Conservation (phyloP, 495 filamentous ascomycete genomes). For the Glonium stellatum region DNA sequence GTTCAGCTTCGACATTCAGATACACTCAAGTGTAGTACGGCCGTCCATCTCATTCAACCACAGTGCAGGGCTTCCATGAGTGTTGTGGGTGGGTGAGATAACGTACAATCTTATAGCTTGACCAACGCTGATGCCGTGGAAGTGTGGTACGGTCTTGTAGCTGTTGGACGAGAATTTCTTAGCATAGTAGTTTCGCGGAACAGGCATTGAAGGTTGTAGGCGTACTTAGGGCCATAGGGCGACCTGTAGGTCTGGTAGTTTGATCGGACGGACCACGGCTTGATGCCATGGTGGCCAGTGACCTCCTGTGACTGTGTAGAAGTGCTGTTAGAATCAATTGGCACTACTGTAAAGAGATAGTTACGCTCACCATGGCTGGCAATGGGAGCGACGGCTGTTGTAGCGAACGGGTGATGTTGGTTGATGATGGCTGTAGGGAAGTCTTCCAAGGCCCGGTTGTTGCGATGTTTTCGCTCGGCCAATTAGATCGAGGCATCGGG, state of each 20-base stretch:
- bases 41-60: too few relatives aligned
- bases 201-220: background rate
- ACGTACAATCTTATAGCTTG: conserved; percentile 47
- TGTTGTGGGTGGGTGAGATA: conserved; percentile 1
- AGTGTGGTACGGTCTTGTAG: conserved; percentile 45
- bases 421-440: too few relatives aligned
- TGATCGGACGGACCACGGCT: conserved; percentile 23
- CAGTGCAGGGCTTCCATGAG: too few relatives aligned
- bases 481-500: too few relatives aligned
- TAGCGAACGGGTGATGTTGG: too few relatives aligned
- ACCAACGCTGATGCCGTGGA: conserved; percentile 46
- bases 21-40: too few relatives aligned
- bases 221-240: conserved; percentile 30
- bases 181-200: background rate
- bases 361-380: too few relatives aligned
- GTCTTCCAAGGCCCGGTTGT: too few relatives aligned
- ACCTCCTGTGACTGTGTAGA: background rate
- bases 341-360: too few relatives aligned
- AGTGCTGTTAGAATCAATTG: background rate
- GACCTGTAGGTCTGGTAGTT: conserved; percentile 31
- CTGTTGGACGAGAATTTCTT: conserved; percentile 31
- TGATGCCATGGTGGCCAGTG: conserved; percentile 11
- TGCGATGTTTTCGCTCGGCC: too few relatives aligned
- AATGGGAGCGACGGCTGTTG: too few relatives aligned
- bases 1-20: too few relatives aligned